Conservation (phyloP, 2,329 filamentous ascomycete genomes). For the Ceratocystis diversiconidia region DNA sequence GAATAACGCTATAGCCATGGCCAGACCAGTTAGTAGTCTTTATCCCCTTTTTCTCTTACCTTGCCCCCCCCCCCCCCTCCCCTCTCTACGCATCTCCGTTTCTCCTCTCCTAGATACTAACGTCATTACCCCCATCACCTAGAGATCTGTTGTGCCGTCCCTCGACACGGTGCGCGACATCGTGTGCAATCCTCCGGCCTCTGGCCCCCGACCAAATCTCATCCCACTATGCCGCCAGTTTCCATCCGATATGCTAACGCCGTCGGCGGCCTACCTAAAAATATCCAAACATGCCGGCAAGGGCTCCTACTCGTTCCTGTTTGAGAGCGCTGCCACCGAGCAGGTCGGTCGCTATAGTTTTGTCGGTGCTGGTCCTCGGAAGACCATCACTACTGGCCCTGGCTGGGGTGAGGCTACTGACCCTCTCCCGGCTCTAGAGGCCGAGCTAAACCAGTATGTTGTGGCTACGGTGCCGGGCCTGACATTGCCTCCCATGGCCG, state of each 20-base stretch:
- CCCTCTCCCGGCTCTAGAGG: slow-evolving; percentile 68
- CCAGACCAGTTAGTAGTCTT: slow-evolving; percentile 22
- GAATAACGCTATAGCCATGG: slow-evolving; percentile 20
- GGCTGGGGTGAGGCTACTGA: slow-evolving; percentile 75
- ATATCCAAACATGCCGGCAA: slow-evolving; percentile 52
- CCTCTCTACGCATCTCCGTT: too few species aligned
- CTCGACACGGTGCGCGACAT: slow-evolving; percentile 34
- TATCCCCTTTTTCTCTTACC: neutral
- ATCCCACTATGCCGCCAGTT: slow-evolving; percentile 74
- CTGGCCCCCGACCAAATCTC: slow-evolving; percentile 44
- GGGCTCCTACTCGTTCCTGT: slow-evolving; percentile 78
- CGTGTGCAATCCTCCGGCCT: slow-evolving; percentile 27
- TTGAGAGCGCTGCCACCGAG: slow-evolving; percentile 90
- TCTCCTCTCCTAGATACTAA: neutral
- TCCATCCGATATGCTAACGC: slow-evolving; percentile 83
- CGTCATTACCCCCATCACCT: slow-evolving; percentile 7
- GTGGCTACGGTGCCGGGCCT: slow-evolving; percentile 75
- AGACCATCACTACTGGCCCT: slow-evolving; percentile 74
- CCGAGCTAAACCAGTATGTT: slow-evolving; percentile 62
- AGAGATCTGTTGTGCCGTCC: slow-evolving; percentile 33
- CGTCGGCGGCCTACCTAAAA: slow-evolving; percentile 90
- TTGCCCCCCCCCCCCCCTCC: neutral
- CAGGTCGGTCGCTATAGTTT: slow-evolving; percentile 93
- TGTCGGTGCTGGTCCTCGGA: slow-evolving; percentile 65
- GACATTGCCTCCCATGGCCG: slow-evolving; percentile 70